phyloP scores from a whole-genome alignment of 805 yeast genomes.

The Metschnikowia kofuensis region DNA sequence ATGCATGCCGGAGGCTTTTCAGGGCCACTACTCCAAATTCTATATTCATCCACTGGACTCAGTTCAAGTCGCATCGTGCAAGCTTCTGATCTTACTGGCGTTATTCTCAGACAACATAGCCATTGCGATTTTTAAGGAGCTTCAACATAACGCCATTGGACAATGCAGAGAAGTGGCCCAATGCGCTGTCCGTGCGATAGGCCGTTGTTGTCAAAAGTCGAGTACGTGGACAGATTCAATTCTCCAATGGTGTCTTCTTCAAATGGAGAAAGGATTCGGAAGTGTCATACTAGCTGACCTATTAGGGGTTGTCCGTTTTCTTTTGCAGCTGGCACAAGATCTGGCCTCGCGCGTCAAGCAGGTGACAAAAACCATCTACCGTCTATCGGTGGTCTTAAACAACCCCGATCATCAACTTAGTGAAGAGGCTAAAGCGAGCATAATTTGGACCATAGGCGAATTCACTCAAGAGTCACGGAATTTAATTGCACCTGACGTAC shows the following conservation, averaged over 20 bases:
- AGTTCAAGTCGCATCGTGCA: constrained; percentile 42
- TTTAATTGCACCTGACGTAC: constrained; percentile 68
- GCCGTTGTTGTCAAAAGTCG: constrained; percentile 51
- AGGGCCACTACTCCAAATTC: constrained; percentile 44
- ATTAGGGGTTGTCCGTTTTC: constrained; percentile 66
- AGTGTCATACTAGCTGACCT: constrained; percentile 53
- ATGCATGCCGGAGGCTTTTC: constrained; percentile 23
- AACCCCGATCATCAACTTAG: constrained; percentile 18
- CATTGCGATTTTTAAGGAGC: constrained; percentile 52
- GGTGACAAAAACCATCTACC: constrained; percentile 54
- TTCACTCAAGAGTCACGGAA: constrained; percentile 42
- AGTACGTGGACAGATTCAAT: constrained; percentile 50
- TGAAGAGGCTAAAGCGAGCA: constrained; percentile 67
- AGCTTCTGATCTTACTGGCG: constrained; percentile 58
- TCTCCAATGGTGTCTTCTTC: constrained; percentile 60
- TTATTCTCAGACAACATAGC: constrained; percentile 56
- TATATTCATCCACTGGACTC: constrained; percentile 57
- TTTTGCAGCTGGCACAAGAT: constrained; percentile 55
- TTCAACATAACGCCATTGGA: constrained; percentile 52
- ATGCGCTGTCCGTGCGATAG: constrained; percentile 60
- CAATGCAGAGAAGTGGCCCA: constrained; percentile 25
- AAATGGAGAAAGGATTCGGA: constrained; percentile 32
- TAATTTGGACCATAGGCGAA: constrained; percentile 91
- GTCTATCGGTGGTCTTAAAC: constrained; percentile 32
- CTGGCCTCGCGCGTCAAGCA: constrained; percentile 17